These are phyloP conservation scores for Zygotorulaspora chibaensis DNA, from an alignment of 805 yeast species.

Conservation along the genomic window DNA sequence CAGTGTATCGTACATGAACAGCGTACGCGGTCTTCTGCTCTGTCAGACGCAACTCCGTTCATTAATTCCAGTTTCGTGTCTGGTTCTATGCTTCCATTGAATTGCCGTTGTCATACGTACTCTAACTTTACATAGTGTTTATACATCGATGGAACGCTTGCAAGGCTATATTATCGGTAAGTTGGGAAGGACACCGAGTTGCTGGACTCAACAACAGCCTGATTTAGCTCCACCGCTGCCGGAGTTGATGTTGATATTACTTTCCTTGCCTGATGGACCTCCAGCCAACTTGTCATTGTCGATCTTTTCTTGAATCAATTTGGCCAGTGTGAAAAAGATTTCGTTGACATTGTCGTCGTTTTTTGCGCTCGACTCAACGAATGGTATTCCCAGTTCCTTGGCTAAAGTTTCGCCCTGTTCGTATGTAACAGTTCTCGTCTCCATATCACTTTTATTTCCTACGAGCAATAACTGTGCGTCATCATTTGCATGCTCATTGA, in stretches of 20 bases:
- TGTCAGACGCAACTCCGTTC: no score
- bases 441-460: slow-evolving; percentile 94
- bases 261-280: slow-evolving; percentile 47
- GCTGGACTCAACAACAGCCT: slow-evolving; percentile 39
- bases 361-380: slow-evolving; percentile 95
- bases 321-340: slow-evolving; percentile 84
- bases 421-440: slow-evolving; percentile 74
- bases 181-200: no score
- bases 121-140: no score
- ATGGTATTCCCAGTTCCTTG: slow-evolving; percentile 79
- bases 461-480: slow-evolving; percentile 92
- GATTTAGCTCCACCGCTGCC: slow-evolving; percentile 48
- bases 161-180: not conserved
- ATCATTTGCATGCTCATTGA: slow-evolving; percentile 93
- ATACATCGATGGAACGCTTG: no score
- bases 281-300: slow-evolving; percentile 49
- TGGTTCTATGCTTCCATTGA: no score
- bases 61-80: no score
- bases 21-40: no score
- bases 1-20: no score
- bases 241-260: slow-evolving; percentile 39
- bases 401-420: slow-evolving; percentile 93
- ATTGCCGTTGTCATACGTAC: no score
- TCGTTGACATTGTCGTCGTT: slow-evolving; percentile 88
- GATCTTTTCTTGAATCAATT: slow-evolving; percentile 77